Conservation (phyloP, 1,284 basidiomycete genomes). For the Schizopora paradoxa region DNA sequence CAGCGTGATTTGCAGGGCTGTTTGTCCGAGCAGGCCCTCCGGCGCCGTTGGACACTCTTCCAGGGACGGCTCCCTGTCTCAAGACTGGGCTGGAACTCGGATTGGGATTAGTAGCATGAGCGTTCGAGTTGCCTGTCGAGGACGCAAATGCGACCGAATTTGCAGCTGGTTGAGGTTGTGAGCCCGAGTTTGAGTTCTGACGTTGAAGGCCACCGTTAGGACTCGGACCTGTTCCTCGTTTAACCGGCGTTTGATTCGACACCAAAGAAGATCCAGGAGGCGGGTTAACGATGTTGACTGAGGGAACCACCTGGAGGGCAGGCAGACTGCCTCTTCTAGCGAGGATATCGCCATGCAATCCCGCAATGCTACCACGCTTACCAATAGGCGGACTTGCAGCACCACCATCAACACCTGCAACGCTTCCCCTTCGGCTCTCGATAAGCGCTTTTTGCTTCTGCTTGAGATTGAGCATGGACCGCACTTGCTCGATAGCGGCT, state of each 20-base stretch:
- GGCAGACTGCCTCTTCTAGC: slow-evolving; percentile 13
- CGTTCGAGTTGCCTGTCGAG: not conserved
- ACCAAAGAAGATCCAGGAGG: not conserved
- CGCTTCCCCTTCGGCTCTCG: slow-evolving; percentile 60
- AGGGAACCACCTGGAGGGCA: not conserved
- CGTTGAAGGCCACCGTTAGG: not conserved
- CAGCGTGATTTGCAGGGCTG: slow-evolving; percentile 7
- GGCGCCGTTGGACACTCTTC: not conserved
- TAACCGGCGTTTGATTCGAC: not conserved
- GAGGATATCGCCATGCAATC: slow-evolving; percentile 1
- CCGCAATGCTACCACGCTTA: slow-evolving; percentile 10
- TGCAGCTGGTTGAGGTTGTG: not conserved
- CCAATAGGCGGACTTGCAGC: not conserved
- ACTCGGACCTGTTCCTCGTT: slow-evolving; percentile 7
- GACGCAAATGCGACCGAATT: slow-evolving; percentile 1
- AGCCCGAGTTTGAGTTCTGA: slow-evolving; percentile 3
- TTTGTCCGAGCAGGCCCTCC: slow-evolving; percentile 6
- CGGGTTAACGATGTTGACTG: slow-evolving; percentile 17
- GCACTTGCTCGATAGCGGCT: slow-evolving; percentile 51
- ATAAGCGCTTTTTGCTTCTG: slow-evolving; percentile 66
- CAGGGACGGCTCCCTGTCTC: no score
- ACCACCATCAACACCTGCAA: slow-evolving; percentile 32
- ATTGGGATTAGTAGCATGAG: not conserved
- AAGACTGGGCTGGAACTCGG: not conserved
- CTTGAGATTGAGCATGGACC: slow-evolving; percentile 56